Conservation (phyloP, 148 eudicot genomes). For the Chenopodium formosanum region DNA sequence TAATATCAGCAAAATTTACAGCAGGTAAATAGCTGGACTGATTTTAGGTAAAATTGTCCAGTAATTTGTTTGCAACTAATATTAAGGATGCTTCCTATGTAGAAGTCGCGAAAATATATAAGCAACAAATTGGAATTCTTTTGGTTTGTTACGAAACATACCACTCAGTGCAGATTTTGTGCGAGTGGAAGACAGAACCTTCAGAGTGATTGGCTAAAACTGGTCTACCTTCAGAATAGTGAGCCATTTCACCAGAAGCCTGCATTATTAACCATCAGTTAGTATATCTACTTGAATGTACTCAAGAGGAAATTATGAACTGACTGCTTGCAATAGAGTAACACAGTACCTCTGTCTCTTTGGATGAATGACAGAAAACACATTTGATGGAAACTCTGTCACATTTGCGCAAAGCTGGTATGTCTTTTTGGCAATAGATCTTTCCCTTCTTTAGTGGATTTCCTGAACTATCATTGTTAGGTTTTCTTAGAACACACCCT, state of each 20-base stretch:
- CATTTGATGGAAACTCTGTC: slow-evolving; percentile 38
- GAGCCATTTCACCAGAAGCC: slow-evolving; percentile 73
- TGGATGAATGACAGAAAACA: slow-evolving; percentile 74
- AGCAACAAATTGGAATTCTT: neutral
- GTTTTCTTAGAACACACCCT: slow-evolving; percentile 10
- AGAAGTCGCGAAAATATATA: neutral
- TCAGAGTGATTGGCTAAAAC: slow-evolving; percentile 46
- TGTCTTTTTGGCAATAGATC: slow-evolving; percentile 10
- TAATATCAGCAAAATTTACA: neutral
- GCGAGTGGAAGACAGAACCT: slow-evolving; percentile 58
- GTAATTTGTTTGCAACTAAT: neutral
- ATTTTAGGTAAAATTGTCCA: neutral
- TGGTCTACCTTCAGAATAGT: slow-evolving; percentile 66
- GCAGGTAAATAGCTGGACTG: neutral
- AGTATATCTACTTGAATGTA: neutral
- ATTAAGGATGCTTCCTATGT: neutral
- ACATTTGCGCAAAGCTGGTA: slow-evolving; percentile 50
- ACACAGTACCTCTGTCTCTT: slow-evolving; percentile 61
- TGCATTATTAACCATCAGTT: slow-evolving; percentile 25
- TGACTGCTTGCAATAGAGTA: neutral
- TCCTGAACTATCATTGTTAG: slow-evolving; percentile 3
- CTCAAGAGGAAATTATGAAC: neutral
- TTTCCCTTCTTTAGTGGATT: slow-evolving; percentile 11
- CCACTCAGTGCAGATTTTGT: slow-evolving; percentile 86
- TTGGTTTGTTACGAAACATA: slow-evolving; percentile 25